A percentile compares a stretch with the other conserved stretches of the same genome.
phyloP scores from a whole-genome alignment of 192 early-diverging fungal species.

The Dissophora globulifera region DNA sequence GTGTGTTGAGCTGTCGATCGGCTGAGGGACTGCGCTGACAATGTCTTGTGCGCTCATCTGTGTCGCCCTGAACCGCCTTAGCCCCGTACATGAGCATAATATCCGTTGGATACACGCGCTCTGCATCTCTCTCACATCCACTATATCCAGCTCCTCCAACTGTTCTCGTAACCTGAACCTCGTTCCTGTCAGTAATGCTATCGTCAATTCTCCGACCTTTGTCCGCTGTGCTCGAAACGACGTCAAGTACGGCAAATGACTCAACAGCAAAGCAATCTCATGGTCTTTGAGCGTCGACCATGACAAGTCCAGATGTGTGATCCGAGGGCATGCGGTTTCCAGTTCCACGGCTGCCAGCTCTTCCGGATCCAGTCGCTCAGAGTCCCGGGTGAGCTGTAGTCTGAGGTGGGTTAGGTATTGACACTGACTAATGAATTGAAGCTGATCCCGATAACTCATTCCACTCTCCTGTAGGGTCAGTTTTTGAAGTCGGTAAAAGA shows the following conservation, averaged over 20 bases:
- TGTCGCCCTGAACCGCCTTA: constrained; percentile 20
- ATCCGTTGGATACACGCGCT: constrained; percentile 9
- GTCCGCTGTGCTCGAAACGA: constrained; percentile 12
- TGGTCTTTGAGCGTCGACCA: constrained; percentile 16
- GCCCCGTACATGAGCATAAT: constrained; percentile 13
- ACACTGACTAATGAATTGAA: constrained; percentile 24
- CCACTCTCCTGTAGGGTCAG: not conserved
- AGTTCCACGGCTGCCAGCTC: not conserved
- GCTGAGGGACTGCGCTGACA: not conserved
- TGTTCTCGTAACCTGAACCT: not conserved
- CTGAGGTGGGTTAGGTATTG: constrained; percentile 33
- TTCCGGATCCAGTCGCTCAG: not conserved
- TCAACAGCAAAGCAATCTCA: constrained; percentile 15
- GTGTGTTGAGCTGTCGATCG: too few species aligned
- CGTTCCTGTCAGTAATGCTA: not conserved
- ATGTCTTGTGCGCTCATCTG: constrained; percentile 1
- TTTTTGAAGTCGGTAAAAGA: constrained; percentile 22
- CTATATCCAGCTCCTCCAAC: constrained; percentile 12
- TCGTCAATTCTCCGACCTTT: not conserved
- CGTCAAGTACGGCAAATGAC: not conserved
- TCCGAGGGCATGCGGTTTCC: constrained; percentile 3
- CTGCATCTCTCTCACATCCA: constrained; percentile 1
- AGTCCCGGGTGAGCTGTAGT: constrained; percentile 5
- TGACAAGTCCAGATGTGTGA: constrained; percentile 29
- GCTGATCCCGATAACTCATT: constrained; percentile 13